phyloP scores from a whole-genome alignment of 2,329 filamentous ascomycete species.

The Penicillium sumatraense region DNA sequence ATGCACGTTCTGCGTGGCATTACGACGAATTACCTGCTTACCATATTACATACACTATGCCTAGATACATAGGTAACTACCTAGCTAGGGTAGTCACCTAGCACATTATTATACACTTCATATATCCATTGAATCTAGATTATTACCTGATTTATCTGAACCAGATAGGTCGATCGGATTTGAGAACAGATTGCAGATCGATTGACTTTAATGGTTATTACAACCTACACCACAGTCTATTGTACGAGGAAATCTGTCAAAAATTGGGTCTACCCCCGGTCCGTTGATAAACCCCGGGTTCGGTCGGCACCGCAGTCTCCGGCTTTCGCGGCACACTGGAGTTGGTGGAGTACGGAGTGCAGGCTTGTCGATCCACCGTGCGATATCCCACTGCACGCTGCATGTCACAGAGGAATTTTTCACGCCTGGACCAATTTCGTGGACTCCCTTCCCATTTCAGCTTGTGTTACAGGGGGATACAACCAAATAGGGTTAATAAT shows the following conservation, averaged over 20 bases:
- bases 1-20: constrained; percentile 21
- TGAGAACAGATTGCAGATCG: no score
- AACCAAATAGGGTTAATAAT: background rate
- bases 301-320: constrained; percentile 19
- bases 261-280: no score
- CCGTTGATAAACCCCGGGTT: background rate
- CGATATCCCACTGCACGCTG: constrained; percentile 22
- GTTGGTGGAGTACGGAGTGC: constrained; percentile 25
- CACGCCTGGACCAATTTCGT: constrained; percentile 1
- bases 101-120: background rate
- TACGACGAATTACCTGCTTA: background rate
- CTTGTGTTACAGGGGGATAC: background rate
- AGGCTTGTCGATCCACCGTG: constrained; percentile 21
- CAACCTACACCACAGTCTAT: no score
- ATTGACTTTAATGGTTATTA: no score
- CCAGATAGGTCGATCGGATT: background rate
- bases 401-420: constrained; percentile 26
- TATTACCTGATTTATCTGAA: background rate
- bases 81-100: background rate
- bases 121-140: background rate
- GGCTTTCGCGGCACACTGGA: constrained; percentile 24
- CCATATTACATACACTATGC: background rate
- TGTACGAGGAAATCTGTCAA: no score
- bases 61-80: background rate
- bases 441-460: constrained; percentile 3